Conservation (phyloP, 2,329 filamentous ascomycete species). For the Nothopassalora personata region DNA sequence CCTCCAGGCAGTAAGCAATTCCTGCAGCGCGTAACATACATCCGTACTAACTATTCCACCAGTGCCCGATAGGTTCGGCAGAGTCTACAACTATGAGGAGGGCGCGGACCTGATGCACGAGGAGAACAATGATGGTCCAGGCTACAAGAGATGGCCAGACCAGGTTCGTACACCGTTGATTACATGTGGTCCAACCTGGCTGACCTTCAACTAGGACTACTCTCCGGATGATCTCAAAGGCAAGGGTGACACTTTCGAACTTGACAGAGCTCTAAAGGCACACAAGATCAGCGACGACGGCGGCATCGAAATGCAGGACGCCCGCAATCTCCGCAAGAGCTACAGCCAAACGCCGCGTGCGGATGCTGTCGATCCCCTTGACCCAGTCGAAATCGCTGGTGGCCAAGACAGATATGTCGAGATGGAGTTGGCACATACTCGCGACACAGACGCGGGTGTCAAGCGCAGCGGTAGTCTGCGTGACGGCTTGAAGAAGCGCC, state of each 20-base stretch:
- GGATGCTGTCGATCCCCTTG: constrained; percentile 25
- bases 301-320: constrained; percentile 43
- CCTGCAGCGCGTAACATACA: background rate
- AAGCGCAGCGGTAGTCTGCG: constrained; percentile 33
- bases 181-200: no score
- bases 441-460: constrained; percentile 21
- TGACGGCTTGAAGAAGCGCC: constrained; percentile 42
- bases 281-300: constrained; percentile 42
- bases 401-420: constrained; percentile 31
- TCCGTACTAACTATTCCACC: background rate
- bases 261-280: constrained; percentile 63
- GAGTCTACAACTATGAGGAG: constrained; percentile 72
- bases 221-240: constrained; percentile 73
- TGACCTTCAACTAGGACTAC: constrained; percentile 47
- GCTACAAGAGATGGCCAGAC: constrained; percentile 71
- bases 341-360: constrained; percentile 30
- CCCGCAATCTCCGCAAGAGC: constrained; percentile 34
- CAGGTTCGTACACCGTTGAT: constrained; percentile 52
- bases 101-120: constrained; percentile 83
- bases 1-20: constrained; percentile 55
- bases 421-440: constrained; percentile 27
- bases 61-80: constrained; percentile 60
- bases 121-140: constrained; percentile 59
- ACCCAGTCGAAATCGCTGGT: constrained; percentile 32
- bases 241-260: constrained; percentile 69